These are phyloP conservation scores for Biscutella laevigata DNA, from an alignment of 441 rosid genomes.

Conservation along the genomic window DNA sequence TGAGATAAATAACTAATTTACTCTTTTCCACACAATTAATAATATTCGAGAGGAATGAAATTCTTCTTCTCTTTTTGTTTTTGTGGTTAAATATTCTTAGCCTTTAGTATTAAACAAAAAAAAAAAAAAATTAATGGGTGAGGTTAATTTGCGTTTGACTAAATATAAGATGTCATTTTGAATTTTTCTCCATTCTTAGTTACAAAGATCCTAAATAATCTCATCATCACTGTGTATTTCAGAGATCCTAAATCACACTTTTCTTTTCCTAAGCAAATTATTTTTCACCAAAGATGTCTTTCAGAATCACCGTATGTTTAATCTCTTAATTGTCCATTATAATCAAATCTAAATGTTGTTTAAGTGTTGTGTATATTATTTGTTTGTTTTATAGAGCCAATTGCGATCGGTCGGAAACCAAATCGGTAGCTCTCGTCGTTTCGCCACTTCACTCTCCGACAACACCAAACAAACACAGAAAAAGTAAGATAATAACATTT, in stretches of 20 bases:
- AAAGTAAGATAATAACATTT: conserved; percentile 14
- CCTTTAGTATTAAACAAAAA: background rate
- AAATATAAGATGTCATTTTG: conserved; percentile 18
- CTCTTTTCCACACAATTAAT: background rate
- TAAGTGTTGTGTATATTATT: background rate
- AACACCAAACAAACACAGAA: conserved; percentile 16
- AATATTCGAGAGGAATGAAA: background rate
- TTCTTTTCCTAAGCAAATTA: background rate
- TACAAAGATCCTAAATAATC: conserved; percentile 23
- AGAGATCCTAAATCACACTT: too few species aligned
- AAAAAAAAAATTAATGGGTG: background rate
- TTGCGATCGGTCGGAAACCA: conserved; percentile 8
- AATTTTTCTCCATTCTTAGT: conserved; percentile 12
- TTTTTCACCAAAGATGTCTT: conserved; percentile 12
- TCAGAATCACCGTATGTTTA: conserved; percentile 24
- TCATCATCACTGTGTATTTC: conserved; percentile 5
- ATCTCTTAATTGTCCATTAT: background rate
- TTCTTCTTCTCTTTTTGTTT: background rate
- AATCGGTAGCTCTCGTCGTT: conserved; percentile 9
- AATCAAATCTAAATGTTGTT: background rate
- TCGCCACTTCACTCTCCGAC: conserved; percentile 12
- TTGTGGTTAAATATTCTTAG: background rate
- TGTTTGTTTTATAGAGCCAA: conserved; percentile 8
- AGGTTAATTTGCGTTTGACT: conserved; percentile 1
- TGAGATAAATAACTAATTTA: too few species aligned